Evolutionary conservation across 2,329 filamentous ascomycete species (phyloP), one percentile per base, ranked within the genome.

Genomic region (Diaporthe vaccinii): DNA sequence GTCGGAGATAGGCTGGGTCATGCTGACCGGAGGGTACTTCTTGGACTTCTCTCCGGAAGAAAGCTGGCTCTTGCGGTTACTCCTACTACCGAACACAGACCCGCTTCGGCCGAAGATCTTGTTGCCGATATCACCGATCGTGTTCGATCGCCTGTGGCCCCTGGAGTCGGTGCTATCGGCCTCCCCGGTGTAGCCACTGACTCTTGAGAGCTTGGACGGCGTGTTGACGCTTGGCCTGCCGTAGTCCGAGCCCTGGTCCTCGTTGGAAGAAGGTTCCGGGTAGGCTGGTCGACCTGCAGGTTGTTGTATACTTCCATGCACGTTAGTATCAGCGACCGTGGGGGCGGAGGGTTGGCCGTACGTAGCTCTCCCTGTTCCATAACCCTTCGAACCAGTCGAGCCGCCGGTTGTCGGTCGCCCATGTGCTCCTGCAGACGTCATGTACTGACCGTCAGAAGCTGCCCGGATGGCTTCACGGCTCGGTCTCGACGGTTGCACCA

Each of bases 281-380:
- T 95, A 95, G 78, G 91, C 91, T 80, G 93, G 91, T 78, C 89
- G 86, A 70, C 91, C 78, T 84, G 89, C 85, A 15, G 94, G 94
- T 82, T 98, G 96, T 78, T 97, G 94, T 80, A 98, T 95, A 77
- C 94, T 94, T 77, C 95, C 96, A 83, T 98, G 94, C 5, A 91
- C 95, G 83, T 97, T 98, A 71, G 95, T 97, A 79, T 94, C 93
- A 67, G 95, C 95, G 76, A 98, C 93, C 65, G 95, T 92, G 41
- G 97, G 96, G 73, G 95, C 95, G 61, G 93, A 93, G 67, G 96
- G 97, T 84, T 97, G 95, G 78, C 95, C 95, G 83, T 98, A 98
- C 75, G 94, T 93, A 82, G 94, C 89, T 78, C 94, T 91, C 78
- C 81, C 85, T 82, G 80, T 81, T 68, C 80, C 82, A 49, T 87